A percentile compares a stretch with the other conserved stretches of the same genome.
phyloP scores from a whole-genome alignment of 495 filamentous ascomycete genomes.

The Neurospora sp. region DNA sequence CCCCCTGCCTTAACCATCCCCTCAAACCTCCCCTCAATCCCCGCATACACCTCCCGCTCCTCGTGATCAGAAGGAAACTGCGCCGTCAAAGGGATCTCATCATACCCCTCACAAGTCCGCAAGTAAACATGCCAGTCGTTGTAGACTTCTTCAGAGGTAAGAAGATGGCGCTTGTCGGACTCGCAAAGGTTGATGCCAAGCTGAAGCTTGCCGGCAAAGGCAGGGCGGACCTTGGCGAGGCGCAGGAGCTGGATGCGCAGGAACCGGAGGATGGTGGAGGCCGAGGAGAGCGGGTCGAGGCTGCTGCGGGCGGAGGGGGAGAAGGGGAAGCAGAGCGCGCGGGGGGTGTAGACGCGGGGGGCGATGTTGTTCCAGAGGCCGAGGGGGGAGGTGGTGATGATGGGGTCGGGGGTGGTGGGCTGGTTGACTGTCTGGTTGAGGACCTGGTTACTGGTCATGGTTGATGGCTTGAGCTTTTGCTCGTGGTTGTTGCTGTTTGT shows the following conservation, averaged over 20 bases:
- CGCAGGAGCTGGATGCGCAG: constrained; percentile 16
- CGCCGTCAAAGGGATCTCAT: background rate
- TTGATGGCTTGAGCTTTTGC: background rate
- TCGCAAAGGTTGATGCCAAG: background rate
- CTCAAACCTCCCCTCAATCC: background rate
- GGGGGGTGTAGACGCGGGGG: constrained; percentile 24
- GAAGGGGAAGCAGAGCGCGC: constrained; percentile 28
- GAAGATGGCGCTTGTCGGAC: background rate
- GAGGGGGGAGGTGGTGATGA: background rate
- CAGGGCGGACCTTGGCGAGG: constrained; percentile 16
- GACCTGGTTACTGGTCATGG: background rate
- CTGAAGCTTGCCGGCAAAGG: constrained; percentile 23
- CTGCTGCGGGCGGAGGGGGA: constrained; percentile 5
- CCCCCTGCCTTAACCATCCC: no score
- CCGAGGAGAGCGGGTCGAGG: background rate
- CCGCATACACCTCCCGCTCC: background rate
- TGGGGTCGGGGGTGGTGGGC: background rate
- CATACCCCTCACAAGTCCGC: background rate
- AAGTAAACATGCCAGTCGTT: constrained; percentile 8
- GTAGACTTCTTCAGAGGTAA: background rate
- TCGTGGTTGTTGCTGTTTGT: background rate
- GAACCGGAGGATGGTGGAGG: constrained; percentile 15
- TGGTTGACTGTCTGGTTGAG: background rate
- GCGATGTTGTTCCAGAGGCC: constrained; percentile 21
- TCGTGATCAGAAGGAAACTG: background rate